These are phyloP conservation scores for Brassica carinata DNA, from an alignment of 345 rosid genomes.

Conservation along the genomic window DNA sequence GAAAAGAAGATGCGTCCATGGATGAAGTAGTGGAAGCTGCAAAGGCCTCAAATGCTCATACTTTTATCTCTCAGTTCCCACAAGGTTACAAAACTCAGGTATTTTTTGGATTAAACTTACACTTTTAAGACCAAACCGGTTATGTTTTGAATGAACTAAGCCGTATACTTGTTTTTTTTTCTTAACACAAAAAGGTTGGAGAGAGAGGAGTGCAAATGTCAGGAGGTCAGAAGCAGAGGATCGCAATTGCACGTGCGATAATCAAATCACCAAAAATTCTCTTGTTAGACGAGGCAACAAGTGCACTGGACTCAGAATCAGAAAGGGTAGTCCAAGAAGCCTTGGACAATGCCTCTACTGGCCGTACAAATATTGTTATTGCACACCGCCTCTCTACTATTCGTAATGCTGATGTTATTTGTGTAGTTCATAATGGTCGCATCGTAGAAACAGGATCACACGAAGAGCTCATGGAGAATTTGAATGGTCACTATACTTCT, in stretches of 20 bases:
- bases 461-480: slow-evolving; percentile 59
- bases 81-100: slow-evolving; percentile 73
- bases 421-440: slow-evolving; percentile 80
- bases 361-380: slow-evolving; percentile 79
- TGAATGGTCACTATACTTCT: slow-evolving; percentile 72
- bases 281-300: slow-evolving; percentile 87
- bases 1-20: slow-evolving; percentile 77
- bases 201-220: slow-evolving; percentile 93
- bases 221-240: slow-evolving; percentile 92
- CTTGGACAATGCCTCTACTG: slow-evolving; percentile 71
- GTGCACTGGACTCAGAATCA: slow-evolving; percentile 87
- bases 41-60: slow-evolving; percentile 77
- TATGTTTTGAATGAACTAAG: not conserved
- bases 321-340: slow-evolving; percentile 93
- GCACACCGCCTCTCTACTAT: slow-evolving; percentile 91
- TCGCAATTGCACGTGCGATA: slow-evolving; percentile 84
- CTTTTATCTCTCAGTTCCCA: slow-evolving; percentile 78
- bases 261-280: slow-evolving; percentile 77
- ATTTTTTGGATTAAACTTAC: not conserved
- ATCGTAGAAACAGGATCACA: slow-evolving; percentile 81
- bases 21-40: slow-evolving; percentile 86
- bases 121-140: not conserved
- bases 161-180: not conserved
- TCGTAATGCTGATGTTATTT: slow-evolving; percentile 74
- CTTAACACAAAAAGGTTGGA: slow-evolving; percentile 46